phyloP scores from a whole-genome alignment of 1,284 basidiomycete species.

The Marasmius tenuissimus region DNA sequence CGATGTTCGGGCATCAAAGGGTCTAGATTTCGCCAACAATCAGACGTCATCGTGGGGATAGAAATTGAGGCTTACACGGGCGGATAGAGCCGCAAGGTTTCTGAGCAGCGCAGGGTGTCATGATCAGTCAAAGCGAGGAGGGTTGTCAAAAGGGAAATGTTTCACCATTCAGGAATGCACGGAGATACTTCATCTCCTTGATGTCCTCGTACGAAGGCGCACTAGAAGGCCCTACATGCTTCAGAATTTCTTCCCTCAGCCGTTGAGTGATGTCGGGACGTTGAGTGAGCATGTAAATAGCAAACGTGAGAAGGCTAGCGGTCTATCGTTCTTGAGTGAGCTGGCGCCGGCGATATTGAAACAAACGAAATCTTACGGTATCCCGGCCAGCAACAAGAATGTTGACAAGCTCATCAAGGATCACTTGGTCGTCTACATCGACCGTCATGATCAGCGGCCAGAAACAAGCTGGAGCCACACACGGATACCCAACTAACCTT shows the following conservation, averaged over 20 bases:
- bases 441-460: background rate
- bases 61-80: slow-evolving; percentile 18
- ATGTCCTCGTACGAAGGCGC: slow-evolving; percentile 31
- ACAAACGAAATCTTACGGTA: slow-evolving; percentile 28
- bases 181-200: slow-evolving; percentile 33
- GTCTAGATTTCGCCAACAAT: background rate
- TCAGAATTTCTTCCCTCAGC: slow-evolving; percentile 43
- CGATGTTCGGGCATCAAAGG: slow-evolving; percentile 18
- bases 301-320: slow-evolving; percentile 39
- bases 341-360: background rate
- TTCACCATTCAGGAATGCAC: slow-evolving; percentile 34
- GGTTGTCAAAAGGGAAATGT: background rate
- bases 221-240: slow-evolving; percentile 31
- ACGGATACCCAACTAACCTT: slow-evolving; percentile 26
- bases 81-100: slow-evolving; percentile 32
- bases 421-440: slow-evolving; percentile 29
- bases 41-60: background rate
- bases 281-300: slow-evolving; percentile 44
- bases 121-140: background rate
- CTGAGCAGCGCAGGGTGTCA: slow-evolving; percentile 12
- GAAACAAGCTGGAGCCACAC: background rate
- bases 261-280: slow-evolving; percentile 37
- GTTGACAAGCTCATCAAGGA: slow-evolving; percentile 42
- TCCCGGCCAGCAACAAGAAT: slow-evolving; percentile 39
- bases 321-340: slow-evolving; percentile 28